Evolutionary conservation across 108 stramenopile species (phyloP), one percentile per base, ranked within the genome.

Genomic region (Fragilariopsis cylindrus): DNA sequence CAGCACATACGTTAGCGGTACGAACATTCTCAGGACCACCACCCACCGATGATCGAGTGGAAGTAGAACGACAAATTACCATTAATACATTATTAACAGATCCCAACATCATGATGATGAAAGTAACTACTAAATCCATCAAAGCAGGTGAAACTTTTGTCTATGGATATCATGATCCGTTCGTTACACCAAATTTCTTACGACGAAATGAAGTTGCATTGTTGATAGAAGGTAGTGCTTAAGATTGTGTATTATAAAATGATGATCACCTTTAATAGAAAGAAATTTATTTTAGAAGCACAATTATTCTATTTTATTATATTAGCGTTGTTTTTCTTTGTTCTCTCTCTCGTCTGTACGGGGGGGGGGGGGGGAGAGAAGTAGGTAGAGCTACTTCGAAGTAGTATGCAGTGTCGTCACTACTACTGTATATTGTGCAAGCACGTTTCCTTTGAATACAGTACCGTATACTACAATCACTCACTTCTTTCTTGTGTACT

Each of bases 151-250:
- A 71, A 46, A 89, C 88, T 12, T 73, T 84, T 39, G 84, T 86
- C 1, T 89, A 89, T 73, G 88, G 88, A 9, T 89, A 89, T 71
- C 88, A 89, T 53, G 88, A 89, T 70, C 88, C 88, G 5, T 80
- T 89, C 48, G 78, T 87, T 30, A 89, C 88, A 8, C 88, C 88
- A 3, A 89, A 89, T 60, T 57, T 87, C 62, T 66, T 89, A 70
- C 73, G 88, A 49, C 65, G 72, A 47, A 89, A 89, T 66, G 88
- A 89, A 69, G 88, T 89, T 19, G 84, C 82, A 19, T 72, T 89
- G 7, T 52, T 81, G 57, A 73, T 89, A 6, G 85, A 88, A 66
- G 87, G 84, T 21, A 69, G 57, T 21, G 68, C 62, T 15, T 76
- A 48, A 12, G 18, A n/a, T 12, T 2, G 58, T 13, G 1, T 52